Evolutionary conservation across 2,329 filamentous ascomycete species (phyloP), one percentile per base, ranked within the genome.

Genomic region (Sporothrix inflata): DNA sequence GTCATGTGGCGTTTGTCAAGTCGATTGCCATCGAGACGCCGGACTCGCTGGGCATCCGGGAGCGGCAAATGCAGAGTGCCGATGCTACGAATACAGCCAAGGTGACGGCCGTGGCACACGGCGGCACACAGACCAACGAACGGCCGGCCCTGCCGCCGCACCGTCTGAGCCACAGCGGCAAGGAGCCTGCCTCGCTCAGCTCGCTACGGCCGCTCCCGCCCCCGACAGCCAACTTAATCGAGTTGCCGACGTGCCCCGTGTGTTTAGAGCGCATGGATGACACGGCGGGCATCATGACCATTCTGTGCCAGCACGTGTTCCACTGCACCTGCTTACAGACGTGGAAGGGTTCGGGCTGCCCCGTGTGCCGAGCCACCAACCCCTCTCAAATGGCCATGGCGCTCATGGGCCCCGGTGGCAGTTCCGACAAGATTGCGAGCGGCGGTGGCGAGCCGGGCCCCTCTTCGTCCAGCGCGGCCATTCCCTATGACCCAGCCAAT

Each of bases 231-330:
- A 92, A 93, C 67, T 86, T 98, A 1, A 87, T 97, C 70, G 96
- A 99, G 82, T 84, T 99, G 14, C 96, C 96, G 1, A 98, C 96
- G 1, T 99, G 96, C 75, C 94, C 96, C 0, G 96, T 99, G 11
- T 99, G 96, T 76, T 87, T 99, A 5, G 96, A 99, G 80, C 91
- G 95, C 65, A 99, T 99, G 96, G 96, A 99, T 78, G 95, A 98
- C 80, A 98, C 94, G 0, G 97, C 94, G 0, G 96, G 96, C 0
- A 85, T 99, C 2, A 89, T 99, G 79, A 99, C 96, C 0, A 98
- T 98, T 53, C 91, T 97, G 40, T 99, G 96, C 79, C 95, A 98
- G 78, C 96, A 99, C 78, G 94, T 98, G 69, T 99, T 99, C 79
- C 96, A 99, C 80, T 98, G 96, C 79, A 94, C 91, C 1, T 99